Conservation (phyloP, 2,329 filamentous ascomycete genomes). For the Calonectria henricotiae region DNA sequence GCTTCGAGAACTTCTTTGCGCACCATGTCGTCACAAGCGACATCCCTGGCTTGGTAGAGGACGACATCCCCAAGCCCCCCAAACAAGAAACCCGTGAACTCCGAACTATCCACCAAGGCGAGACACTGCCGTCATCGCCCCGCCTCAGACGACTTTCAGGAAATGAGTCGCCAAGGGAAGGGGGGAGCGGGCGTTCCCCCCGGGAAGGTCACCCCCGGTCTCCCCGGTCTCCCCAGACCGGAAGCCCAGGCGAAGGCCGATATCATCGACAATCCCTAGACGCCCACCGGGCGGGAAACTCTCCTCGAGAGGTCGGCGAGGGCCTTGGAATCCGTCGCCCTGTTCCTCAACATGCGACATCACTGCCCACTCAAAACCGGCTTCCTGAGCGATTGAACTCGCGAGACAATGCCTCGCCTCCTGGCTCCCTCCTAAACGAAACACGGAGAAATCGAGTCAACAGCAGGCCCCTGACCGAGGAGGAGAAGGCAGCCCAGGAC, state of each 20-base stretch:
- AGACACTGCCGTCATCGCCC: constrained; percentile 51
- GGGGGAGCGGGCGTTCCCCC: constrained; percentile 59
- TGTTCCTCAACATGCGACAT: constrained; percentile 64
- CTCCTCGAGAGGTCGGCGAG: constrained; percentile 65
- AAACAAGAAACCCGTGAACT: constrained; percentile 61
- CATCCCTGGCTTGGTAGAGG: constrained; percentile 86
- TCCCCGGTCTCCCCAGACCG: constrained; percentile 64
- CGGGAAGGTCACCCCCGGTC: constrained; percentile 61
- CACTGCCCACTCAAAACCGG: constrained; percentile 65
- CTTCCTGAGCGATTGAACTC: constrained; percentile 44
- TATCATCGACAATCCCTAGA: constrained; percentile 53
- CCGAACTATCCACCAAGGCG: constrained; percentile 55
- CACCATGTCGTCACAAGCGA: constrained; percentile 80
- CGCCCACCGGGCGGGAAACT: constrained; percentile 58
- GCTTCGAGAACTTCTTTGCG: constrained; percentile 88
- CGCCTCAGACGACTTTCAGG: constrained; percentile 59
- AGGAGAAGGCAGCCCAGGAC: constrained; percentile 85
- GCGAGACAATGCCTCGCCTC: constrained; percentile 51
- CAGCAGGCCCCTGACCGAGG: constrained; percentile 65
- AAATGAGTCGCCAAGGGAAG: constrained; percentile 57
- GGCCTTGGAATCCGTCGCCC: constrained; percentile 70
- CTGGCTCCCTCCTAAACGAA: constrained; percentile 56
- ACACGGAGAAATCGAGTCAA: constrained; percentile 53
- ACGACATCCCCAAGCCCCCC: constrained; percentile 74
- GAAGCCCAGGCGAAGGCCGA: constrained; percentile 61